Evolutionary conservation across 169 alveolate genomes (phyloP).

Genomic region (Cytauxzoon felis): DNA sequence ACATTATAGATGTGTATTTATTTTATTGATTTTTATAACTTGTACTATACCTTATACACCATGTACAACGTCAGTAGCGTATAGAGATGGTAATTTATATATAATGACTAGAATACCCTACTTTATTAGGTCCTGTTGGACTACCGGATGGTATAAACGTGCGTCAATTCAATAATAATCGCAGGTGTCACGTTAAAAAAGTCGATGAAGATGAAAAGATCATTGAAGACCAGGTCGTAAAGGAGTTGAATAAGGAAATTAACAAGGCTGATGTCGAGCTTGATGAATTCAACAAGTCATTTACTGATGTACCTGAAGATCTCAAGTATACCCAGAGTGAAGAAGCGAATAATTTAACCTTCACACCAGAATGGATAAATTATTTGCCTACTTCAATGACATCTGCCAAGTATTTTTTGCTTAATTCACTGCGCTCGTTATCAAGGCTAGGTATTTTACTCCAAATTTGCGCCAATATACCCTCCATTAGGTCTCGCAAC

Average conservation of each 20-base stretch:
- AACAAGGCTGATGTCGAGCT: neutral
- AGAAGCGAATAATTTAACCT: neutral
- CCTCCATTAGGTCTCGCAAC: conserved; percentile 21
- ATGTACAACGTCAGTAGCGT: neutral
- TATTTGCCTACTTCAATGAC: neutral
- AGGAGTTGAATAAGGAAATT: neutral
- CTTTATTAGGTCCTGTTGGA: conserved; percentile 53
- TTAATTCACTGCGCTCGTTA: neutral
- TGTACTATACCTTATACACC: neutral
- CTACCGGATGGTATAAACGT: conserved; percentile 24
- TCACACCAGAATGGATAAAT: conserved; percentile 13
- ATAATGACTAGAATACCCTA: neutral
- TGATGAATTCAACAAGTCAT: neutral
- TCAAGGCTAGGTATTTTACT: neutral
- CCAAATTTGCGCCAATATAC: neutral
- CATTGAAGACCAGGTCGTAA: too few species aligned
- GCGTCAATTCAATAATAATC: conserved; percentile 10
- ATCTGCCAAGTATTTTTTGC: conserved; percentile 5
- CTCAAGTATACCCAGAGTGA: neutral
- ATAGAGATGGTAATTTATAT: neutral
- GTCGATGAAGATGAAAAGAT: neutral
- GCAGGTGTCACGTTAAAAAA: conserved; percentile 10
- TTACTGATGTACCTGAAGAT: neutral
- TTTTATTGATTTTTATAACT: neutral
- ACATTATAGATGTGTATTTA: conserved; percentile 12